Conservation (phyloP, 163 green algal species). For the Volvox carteri region DNA sequence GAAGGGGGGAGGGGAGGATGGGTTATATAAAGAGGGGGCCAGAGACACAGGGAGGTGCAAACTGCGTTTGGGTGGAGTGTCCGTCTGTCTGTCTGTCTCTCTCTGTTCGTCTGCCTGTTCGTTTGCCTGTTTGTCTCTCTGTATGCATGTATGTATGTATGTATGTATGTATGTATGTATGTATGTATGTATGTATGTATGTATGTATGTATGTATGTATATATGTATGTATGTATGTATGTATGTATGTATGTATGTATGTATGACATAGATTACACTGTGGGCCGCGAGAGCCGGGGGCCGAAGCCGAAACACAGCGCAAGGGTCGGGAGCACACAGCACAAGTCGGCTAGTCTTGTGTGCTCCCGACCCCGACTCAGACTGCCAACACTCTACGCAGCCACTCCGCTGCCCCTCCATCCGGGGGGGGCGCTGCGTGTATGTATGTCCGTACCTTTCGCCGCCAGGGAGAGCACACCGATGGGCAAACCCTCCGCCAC, state of each 20-base stretch:
- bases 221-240: not conserved
- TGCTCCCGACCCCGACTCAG: not conserved
- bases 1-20: not conserved
- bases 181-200: not conserved
- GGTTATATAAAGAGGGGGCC: no score
- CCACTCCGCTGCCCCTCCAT: no score
- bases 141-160: not conserved
- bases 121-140: not conserved
- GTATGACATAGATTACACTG: not conserved
- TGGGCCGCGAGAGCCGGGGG: not conserved
- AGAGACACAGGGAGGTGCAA: not conserved
- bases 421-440: no score
- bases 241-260: not conserved
- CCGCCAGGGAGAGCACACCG: slow-evolving; percentile 7
- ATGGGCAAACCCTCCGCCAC: not conserved
- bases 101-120: not conserved
- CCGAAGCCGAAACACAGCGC: not conserved
- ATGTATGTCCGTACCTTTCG: not conserved
- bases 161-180: not conserved
- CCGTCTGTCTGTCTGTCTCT: not conserved
- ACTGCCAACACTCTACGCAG: not conserved
- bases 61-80: not conserved
- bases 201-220: not conserved
- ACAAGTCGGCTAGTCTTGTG: not conserved
- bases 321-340: not conserved